A percentile compares a stretch with the other conserved stretches of the same genome.
These are phyloP conservation scores for Pseudogymnoascus verrucosus DNA, from an alignment of 2,329 filamentous ascomycete genomes.

Conservation along the genomic window DNA sequence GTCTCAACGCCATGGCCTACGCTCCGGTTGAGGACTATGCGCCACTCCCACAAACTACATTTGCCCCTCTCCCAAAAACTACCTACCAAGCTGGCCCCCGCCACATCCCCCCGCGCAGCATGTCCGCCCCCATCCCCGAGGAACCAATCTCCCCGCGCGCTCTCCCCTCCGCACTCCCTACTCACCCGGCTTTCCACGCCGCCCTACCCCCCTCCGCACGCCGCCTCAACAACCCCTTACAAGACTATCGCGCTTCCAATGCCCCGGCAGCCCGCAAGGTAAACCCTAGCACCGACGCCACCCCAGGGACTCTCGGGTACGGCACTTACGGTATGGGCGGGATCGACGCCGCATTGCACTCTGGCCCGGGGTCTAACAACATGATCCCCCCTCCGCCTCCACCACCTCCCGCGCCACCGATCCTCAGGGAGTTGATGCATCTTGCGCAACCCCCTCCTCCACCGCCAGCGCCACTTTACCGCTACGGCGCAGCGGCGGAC, in stretches of 20 bases:
- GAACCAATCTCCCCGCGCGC: conserved; percentile 31
- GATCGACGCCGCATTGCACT: conserved; percentile 39
- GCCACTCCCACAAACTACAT: conserved; percentile 20
- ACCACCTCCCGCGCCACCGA: conserved; percentile 42
- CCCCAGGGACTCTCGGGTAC: conserved; percentile 26
- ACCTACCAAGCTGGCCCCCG: conserved; percentile 35
- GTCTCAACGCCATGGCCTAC: conserved; percentile 20
- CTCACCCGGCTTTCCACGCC: conserved; percentile 37
- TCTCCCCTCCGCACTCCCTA: conserved; percentile 27
- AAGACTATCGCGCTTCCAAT: conserved; percentile 19
- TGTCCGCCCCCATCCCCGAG: conserved; percentile 51
- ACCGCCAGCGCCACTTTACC: conserved; percentile 50
- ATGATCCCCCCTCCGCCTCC: conserved; percentile 43
- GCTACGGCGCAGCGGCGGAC: conserved; percentile 23
- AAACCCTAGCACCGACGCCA: conserved; percentile 21
- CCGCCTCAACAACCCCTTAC: conserved; percentile 15
- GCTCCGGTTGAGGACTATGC: conserved; percentile 23
- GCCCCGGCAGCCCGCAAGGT: conserved; percentile 24
- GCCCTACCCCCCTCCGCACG: conserved; percentile 29
- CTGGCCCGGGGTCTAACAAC: conserved; percentile 36
- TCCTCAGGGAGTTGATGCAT: conserved; percentile 56
- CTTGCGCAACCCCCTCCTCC: conserved; percentile 53
- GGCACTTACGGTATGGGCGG: conserved; percentile 32
- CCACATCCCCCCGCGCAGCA: conserved; percentile 44
- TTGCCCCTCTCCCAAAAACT: conserved; percentile 19